Base-by-base conservation (phyloP, 2,329 filamentous ascomycete genomes). In the Neophaeococcomyces aloes region DNA sequence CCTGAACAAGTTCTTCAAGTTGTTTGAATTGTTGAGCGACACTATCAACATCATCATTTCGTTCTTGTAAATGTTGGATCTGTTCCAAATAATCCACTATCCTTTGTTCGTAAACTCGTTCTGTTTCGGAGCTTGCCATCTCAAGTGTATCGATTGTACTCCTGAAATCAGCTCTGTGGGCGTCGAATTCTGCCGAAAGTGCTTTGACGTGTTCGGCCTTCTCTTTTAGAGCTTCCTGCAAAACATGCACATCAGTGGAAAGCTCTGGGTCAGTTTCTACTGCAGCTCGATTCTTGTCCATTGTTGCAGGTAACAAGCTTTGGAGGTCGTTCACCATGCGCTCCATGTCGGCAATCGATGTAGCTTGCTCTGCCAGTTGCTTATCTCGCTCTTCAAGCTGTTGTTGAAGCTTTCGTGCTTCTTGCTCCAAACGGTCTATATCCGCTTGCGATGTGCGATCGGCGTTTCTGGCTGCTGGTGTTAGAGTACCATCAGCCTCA, bases 61-160 rank as follows among this genome's bases (percentile, higher is more conserved):
- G 50, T 33, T 87, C 83, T 53, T 89, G 83, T 2, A 91, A 68
- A 46, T 94, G 87, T 42, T 81, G 77, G 21, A 94, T 73, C 56
- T 96, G 88, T 47, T 81, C 76, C 65, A 91, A 76, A 31, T 98
- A 66, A 47, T 69, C 66, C 41, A 69, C 68, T 3, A 71, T 57
- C 29, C 67, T 60, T 46, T 67, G 65, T 53, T 98, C 91, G 60
- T 98, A 98, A 11, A 98, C 89, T 19, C 89, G 76, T 64, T 95
- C 68, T 0, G 91, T 98, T 66, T 98, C 91, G 0, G 87, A 84
- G 59, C 87, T 94, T 2, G 91, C 93, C 68, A 96, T 77, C 63
- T 98, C 91, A 39, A 98, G 71, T 0, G 89, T 94, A 65, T 98
- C 91, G 49, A 98, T 91, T 14, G 91, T 98, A 62, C 86, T 94